These are phyloP conservation scores for Eutreptiella sp. DNA, from an alignment of 208 protist genomes.

Conservation along the genomic window DNA sequence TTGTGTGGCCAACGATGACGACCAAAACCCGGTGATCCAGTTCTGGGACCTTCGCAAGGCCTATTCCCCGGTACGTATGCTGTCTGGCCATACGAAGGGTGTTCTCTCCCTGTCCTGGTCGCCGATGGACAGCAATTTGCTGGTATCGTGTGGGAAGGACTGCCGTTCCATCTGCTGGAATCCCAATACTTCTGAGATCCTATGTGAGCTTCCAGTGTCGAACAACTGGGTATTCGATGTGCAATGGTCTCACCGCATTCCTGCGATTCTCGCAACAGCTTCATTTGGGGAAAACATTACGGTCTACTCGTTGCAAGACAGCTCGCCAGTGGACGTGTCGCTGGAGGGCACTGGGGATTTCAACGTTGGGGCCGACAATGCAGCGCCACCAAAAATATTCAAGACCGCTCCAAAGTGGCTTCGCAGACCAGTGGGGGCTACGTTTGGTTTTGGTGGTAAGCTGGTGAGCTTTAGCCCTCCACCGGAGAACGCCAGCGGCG, in stretches of 20 bases:
- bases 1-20: constrained; percentile 82
- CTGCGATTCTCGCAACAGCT: constrained; percentile 71
- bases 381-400: too few species aligned
- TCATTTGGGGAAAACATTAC: constrained; percentile 71
- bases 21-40: constrained; percentile 81
- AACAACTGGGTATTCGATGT: constrained; percentile 84
- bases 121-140: constrained; percentile 68
- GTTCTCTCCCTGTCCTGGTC: constrained; percentile 88
- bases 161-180: constrained; percentile 91
- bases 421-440: constrained; percentile 47
- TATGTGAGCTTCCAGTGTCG: constrained; percentile 55
- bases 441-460: constrained; percentile 71
- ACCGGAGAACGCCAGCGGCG: background rate
- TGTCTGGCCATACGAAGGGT: constrained; percentile 69
- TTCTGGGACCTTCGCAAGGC: constrained; percentile 92
- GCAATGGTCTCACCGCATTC: constrained; percentile 82
- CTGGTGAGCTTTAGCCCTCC: constrained; percentile 41
- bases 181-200: constrained; percentile 58
- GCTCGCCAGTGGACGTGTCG: too few species aligned
- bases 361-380: too few species aligned
- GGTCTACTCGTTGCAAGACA: constrained; percentile 58
- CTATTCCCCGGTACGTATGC: constrained; percentile 65
- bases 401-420: constrained; percentile 52
- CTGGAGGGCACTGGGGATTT: too few species aligned
- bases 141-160: constrained; percentile 85